phyloP scores from a whole-genome alignment of 257 asterid species.

The Vinca minor region DNA sequence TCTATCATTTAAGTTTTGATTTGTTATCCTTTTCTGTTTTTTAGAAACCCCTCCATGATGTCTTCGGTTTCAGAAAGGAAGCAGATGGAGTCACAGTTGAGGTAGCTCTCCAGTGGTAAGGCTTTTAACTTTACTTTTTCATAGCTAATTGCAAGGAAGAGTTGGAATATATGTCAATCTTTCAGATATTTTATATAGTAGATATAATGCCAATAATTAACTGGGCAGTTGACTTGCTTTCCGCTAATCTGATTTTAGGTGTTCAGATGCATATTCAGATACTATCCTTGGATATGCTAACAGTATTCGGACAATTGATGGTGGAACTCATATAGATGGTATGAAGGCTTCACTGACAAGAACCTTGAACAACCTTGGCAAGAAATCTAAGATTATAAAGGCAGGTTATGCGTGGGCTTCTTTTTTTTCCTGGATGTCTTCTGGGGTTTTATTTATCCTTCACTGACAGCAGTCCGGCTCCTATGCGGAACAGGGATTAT shows the following conservation, averaged over 20 bases:
- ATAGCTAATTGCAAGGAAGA: not conserved
- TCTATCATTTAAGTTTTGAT: slow-evolving; percentile 12
- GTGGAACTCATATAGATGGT: slow-evolving; percentile 98
- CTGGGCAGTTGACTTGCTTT: slow-evolving; percentile 14
- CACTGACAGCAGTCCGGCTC: no score
- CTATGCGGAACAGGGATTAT: no score
- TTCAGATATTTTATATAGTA: not conserved
- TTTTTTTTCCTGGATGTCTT: no score
- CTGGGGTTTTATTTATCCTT: no score
- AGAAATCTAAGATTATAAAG: slow-evolving; percentile 84
- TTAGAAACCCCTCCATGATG: slow-evolving; percentile 88
- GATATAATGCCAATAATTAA: slow-evolving; percentile 5
- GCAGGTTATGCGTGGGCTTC: no score
- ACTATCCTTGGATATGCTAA: slow-evolving; percentile 90
- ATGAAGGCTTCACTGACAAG: slow-evolving; percentile 83
- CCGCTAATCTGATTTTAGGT: slow-evolving; percentile 44
- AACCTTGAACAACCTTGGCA: slow-evolving; percentile 79
- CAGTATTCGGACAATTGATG: slow-evolving; percentile 93
- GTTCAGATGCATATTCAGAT: slow-evolving; percentile 91
- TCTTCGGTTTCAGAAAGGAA: slow-evolving; percentile 71
- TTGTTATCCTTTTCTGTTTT: slow-evolving; percentile 19
- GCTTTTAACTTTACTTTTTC: slow-evolving; percentile 10
- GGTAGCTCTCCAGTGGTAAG: slow-evolving; percentile 85
- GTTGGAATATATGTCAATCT: not conserved
- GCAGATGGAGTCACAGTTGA: slow-evolving; percentile 67